Evolutionary conservation across 225 moss, liverwort and hornwort genomes (phyloP).

Genomic region (Climacium dendroides): DNA sequence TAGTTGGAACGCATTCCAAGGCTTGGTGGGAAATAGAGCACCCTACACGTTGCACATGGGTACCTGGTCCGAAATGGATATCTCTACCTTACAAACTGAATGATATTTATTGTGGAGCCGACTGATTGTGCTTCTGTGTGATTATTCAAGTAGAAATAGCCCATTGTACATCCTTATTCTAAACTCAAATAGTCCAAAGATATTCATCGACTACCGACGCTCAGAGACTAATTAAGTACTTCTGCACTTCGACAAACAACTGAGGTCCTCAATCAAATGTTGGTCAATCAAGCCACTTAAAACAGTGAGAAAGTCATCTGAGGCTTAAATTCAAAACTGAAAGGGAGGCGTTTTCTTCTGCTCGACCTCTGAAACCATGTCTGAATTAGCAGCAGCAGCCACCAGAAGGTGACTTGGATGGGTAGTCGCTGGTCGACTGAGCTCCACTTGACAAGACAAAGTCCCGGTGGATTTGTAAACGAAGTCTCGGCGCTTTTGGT

Average conservation of each 20-base stretch:
- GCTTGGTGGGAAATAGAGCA: too few relatives aligned
- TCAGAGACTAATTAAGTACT: neutral
- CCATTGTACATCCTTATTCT: neutral
- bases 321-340: neutral
- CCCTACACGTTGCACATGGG: too few relatives aligned
- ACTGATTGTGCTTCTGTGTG: neutral
- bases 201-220: neutral
- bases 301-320: neutral
- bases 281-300: neutral
- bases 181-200: neutral
- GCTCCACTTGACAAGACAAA: conserved; percentile 10
- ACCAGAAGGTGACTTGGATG: neutral
- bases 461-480: conserved; percentile 11
- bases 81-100: neutral
- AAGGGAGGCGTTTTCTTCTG: neutral
- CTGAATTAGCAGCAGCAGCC: neutral
- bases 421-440: neutral
- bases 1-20: too few relatives aligned
- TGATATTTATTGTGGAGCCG: neutral
- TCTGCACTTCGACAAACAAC: neutral
- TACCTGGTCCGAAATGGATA: too few relatives aligned
- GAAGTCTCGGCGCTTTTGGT: conserved; percentile 10
- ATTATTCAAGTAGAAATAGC: neutral
- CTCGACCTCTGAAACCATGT: neutral
- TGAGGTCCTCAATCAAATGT: neutral